These are phyloP conservation scores for Thraustochytrium sp. DNA, from an alignment of 352 stramenopile species.

Conservation along the genomic window DNA sequence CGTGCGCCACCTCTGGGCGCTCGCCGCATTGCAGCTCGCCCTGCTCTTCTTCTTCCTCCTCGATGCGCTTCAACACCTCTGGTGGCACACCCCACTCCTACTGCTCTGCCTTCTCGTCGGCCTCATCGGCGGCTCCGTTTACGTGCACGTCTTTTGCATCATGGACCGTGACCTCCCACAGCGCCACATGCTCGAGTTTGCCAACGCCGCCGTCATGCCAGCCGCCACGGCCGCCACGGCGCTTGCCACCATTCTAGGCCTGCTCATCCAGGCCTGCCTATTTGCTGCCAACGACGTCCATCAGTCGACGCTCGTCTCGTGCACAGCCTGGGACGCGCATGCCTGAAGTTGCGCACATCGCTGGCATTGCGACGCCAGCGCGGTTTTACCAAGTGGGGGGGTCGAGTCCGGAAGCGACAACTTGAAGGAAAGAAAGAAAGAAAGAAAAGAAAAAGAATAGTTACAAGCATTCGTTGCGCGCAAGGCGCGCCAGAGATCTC, in stretches of 20 bases:
- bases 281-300: conserved; percentile 62
- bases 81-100: conserved; percentile 53
- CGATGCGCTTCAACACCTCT: not conserved
- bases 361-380: no score
- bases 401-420: not conserved
- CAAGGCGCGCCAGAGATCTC: not conserved
- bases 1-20: conserved; percentile 70
- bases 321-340: no score
- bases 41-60: conserved; percentile 68
- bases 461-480: no score
- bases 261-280: conserved; percentile 83
- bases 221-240: conserved; percentile 77
- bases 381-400: no score
- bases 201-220: conserved; percentile 70
- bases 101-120: conserved; percentile 69
- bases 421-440: not conserved
- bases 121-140: conserved; percentile 75
- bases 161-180: conserved; percentile 59
- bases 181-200: conserved; percentile 64
- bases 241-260: conserved; percentile 70
- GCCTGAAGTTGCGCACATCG: no score
- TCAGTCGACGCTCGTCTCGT: no score
- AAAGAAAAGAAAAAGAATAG: no score
- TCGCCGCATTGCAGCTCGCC: conserved; percentile 72
- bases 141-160: conserved; percentile 81